Conservation (phyloP, 768 basidiomycete genomes). For the Mycena sanguinolenta region DNA sequence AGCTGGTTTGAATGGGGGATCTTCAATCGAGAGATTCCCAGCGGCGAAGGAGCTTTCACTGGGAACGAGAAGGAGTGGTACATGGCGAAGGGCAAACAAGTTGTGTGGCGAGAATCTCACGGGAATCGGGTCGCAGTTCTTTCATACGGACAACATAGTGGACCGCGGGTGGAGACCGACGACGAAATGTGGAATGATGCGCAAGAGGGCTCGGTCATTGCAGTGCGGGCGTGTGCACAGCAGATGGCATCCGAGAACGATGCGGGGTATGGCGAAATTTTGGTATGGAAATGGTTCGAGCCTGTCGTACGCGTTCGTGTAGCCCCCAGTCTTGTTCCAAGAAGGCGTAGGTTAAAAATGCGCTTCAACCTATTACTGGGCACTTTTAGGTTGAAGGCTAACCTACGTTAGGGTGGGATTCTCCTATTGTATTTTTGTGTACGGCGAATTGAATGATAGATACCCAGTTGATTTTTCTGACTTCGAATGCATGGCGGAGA, state of each 20-base stretch:
- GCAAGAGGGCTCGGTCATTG: constrained; percentile 12
- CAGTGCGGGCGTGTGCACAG: constrained; percentile 18
- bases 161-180: constrained; percentile 14
- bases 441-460: no score
- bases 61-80: constrained; percentile 15
- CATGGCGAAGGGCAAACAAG: neutral
- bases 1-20: constrained; percentile 27
- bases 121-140: neutral
- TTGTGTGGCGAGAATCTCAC: constrained; percentile 10
- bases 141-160: constrained; percentile 9
- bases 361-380: no score
- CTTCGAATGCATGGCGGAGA: no score
- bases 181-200: constrained; percentile 18
- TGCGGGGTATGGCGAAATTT: constrained; percentile 8
- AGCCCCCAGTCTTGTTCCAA: no score
- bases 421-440: no score
- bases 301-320: no score
- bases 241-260: constrained; percentile 7
- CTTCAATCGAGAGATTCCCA: neutral
- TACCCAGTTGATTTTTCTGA: no score
- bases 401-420: no score
- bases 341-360: no score
- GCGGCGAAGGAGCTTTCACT: neutral
- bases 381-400: no score
- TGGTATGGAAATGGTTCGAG: constrained; percentile 23